phyloP scores from a whole-genome alignment of 495 filamentous ascomycete genomes.

The Aspergillus sparsus region DNA sequence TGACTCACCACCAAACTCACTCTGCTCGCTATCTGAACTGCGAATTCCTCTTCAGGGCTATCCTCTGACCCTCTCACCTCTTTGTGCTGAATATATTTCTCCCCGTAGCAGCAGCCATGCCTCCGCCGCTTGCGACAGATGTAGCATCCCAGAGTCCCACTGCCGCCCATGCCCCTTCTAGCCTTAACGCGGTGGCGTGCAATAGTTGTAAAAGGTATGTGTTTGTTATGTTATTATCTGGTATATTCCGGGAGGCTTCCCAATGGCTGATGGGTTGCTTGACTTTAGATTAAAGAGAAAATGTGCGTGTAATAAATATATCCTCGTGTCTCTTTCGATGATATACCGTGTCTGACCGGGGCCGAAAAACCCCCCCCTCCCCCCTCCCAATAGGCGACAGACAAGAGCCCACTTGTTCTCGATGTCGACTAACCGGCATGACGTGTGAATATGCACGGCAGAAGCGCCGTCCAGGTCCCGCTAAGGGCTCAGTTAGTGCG shows the following conservation, averaged over 20 bases:
- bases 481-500: conserved; percentile 8
- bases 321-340: too few relatives aligned
- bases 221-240: background rate
- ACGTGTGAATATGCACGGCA: background rate
- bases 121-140: background rate
- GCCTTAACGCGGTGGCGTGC: background rate
- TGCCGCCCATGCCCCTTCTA: background rate
- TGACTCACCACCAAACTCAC: background rate
- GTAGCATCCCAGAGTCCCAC: background rate
- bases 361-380: background rate
- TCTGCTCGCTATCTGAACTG: background rate
- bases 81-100: background rate
- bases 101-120: background rate
- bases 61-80: background rate
- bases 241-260: background rate
- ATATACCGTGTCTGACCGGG: too few relatives aligned
- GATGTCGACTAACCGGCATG: background rate
- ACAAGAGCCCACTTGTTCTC: background rate
- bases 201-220: conserved; percentile 1
- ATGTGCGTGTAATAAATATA: background rate
- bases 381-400: background rate
- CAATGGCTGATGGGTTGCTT: background rate
- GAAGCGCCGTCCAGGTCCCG: conserved; percentile 9
- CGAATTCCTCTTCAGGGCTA: background rate
- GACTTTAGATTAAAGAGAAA: background rate